Percentiles rank a stretch among this genome's conserved stretches.
phyloP scores from a whole-genome alignment of 179 eudicot genomes.

The Beta corolliflora region DNA sequence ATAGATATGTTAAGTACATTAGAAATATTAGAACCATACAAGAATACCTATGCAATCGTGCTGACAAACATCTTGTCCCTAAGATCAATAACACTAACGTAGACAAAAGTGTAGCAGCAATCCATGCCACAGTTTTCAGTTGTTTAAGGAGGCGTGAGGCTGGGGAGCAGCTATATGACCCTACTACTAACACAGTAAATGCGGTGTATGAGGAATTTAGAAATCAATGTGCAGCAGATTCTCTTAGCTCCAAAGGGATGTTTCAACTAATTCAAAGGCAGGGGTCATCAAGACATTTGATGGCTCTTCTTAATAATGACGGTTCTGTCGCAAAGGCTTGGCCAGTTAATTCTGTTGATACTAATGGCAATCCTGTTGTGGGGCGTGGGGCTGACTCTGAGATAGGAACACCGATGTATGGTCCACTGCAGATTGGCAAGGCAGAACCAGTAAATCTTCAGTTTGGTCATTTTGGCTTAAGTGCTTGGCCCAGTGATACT shows the following conservation, averaged over 20 bases:
- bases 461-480: conserved; percentile 93
- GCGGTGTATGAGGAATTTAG: conserved; percentile 79
- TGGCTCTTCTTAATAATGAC: conserved; percentile 89
- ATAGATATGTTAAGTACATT: conserved; percentile 91
- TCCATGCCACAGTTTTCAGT: conserved; percentile 94
- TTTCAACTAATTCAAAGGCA: conserved; percentile 91
- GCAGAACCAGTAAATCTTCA: conserved; percentile 92
- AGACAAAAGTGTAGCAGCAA: conserved; percentile 92
- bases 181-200: conserved; percentile 71
- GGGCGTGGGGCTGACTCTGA: conserved; percentile 48
- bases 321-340: conserved; percentile 99
- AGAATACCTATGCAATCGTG: conserved; percentile 88
- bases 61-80: conserved; percentile 93
- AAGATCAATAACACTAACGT: conserved; percentile 95
- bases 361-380: conserved; percentile 47
- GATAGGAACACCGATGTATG: conserved; percentile 74
- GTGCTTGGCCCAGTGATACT: conserved; percentile 95
- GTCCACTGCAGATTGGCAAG: conserved; percentile 71
- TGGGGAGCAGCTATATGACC: conserved; percentile 84
- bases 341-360: conserved; percentile 68
- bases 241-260: conserved; percentile 91
- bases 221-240: conserved; percentile 88
- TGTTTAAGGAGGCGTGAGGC: conserved; percentile 75
- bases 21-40: conserved; percentile 90
- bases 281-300: conserved; percentile 84